Conservation (phyloP, 495 filamentous ascomycete species). For the Trypethelium eluteriae region DNA sequence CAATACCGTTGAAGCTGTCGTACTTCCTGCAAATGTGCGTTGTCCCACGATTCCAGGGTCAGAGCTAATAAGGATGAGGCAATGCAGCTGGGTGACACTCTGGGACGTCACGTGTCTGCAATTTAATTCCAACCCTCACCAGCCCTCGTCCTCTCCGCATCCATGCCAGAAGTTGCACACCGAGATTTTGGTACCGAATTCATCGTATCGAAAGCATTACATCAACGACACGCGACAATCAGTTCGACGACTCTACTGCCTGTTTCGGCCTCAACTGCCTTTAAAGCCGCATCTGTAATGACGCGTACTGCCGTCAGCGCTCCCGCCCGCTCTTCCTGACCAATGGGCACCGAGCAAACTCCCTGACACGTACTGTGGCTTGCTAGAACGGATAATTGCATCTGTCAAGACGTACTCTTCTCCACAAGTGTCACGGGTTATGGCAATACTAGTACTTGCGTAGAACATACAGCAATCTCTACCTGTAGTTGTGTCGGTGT, state of each 20-base stretch:
- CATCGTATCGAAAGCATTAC: not conserved
- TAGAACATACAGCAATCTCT: too few relatives aligned
- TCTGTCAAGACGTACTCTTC: not conserved
- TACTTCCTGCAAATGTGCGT: not conserved
- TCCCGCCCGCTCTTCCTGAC: not conserved
- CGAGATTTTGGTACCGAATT: not conserved
- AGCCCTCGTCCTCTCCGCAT: not conserved
- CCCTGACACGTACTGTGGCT: not conserved
- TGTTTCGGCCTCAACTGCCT: not conserved
- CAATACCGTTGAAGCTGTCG: conserved; percentile 2
- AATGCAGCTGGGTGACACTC: not conserved
- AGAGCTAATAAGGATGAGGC: not conserved
- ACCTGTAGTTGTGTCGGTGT: too few relatives aligned
- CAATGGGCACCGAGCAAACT: not conserved
- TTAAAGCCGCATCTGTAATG: not conserved
- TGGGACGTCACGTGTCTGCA: not conserved
- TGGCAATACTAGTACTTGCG: too few relatives aligned
- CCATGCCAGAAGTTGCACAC: not conserved
- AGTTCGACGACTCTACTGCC: not conserved
- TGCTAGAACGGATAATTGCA: not conserved
- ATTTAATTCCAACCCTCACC: not conserved
- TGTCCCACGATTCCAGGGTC: not conserved
- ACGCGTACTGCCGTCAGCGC: not conserved
- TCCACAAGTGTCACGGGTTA: too few relatives aligned
- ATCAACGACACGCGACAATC: not conserved